These are phyloP conservation scores for Leccinum uliginosum DNA, from an alignment of 768 basidiomycete species.

Conservation along the genomic window DNA sequence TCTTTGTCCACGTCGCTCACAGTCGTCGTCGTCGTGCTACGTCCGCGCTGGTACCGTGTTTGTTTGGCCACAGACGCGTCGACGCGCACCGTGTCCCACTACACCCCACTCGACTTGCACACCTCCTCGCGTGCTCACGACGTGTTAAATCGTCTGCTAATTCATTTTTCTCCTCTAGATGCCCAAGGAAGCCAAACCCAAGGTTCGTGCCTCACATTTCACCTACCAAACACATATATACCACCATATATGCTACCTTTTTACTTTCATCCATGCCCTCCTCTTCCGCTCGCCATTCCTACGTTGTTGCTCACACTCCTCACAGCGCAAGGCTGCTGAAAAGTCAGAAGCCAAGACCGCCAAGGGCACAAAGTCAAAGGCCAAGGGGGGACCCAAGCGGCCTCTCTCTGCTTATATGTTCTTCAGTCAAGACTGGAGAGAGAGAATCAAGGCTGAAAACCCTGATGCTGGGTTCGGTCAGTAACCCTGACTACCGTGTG, in stretches of 20 bases:
- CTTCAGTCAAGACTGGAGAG: constrained; percentile 95
- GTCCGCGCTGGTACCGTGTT: constrained; percentile 21
- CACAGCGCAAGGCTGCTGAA: constrained; percentile 70
- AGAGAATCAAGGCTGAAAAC: constrained; percentile 93
- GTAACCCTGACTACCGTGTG: constrained; percentile 18
- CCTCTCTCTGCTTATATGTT: constrained; percentile 98
- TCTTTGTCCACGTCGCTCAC: constrained; percentile 7
- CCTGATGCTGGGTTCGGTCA: constrained; percentile 90
- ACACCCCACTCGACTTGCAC: constrained; percentile 27
- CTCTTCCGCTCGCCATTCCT: neutral
- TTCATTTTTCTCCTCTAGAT: constrained; percentile 44
- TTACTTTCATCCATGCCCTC: constrained; percentile 4
- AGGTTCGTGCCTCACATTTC: constrained; percentile 41
- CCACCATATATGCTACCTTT: constrained; percentile 18
- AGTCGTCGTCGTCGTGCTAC: constrained; percentile 26
- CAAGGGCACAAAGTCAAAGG: constrained; percentile 75
- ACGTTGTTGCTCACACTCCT: constrained; percentile 11
- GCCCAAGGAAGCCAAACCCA: constrained; percentile 77
- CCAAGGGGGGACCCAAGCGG: constrained; percentile 67
- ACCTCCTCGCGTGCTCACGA: constrained; percentile 29
- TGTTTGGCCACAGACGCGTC: constrained; percentile 40
- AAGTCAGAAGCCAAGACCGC: constrained; percentile 51
- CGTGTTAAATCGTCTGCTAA: constrained; percentile 40
- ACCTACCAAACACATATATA: constrained; percentile 1
- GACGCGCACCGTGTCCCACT: constrained; percentile 27